Conservation (phyloP, 2,329 filamentous ascomycete species). For the Delphinella strobiligena region DNA sequence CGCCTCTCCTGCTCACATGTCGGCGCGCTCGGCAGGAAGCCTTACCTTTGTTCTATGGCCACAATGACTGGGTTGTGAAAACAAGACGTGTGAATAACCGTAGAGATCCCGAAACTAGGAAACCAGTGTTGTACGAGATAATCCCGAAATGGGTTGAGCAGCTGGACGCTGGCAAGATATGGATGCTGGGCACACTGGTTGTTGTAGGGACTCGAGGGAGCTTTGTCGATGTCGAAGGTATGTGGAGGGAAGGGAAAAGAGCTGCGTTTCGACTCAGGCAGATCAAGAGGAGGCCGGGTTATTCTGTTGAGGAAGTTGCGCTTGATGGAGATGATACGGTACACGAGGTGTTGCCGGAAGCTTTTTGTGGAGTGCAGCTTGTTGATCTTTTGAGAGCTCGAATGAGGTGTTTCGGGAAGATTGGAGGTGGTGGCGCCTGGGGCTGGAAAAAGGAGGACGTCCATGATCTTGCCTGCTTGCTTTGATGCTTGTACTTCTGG, state of each 20-base stretch:
- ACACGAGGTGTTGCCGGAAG: background rate
- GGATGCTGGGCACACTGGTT: background rate
- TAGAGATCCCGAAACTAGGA: background rate
- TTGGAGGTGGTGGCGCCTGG: too few species aligned
- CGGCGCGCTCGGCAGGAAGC: conserved; percentile 6
- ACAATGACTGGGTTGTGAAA: conserved; percentile 7
- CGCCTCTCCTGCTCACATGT: conserved; percentile 7
- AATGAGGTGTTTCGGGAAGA: conserved; percentile 1
- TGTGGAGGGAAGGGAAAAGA: conserved; percentile 5
- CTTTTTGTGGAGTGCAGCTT: conserved; percentile 6
- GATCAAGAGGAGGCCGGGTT: background rate
- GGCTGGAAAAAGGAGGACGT: too few species aligned
- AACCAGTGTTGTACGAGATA: background rate
- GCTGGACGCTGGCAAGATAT: conserved; percentile 1
- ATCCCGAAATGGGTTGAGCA: conserved; percentile 6
- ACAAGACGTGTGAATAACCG: conserved; percentile 2
- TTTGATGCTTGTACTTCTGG: too few species aligned
- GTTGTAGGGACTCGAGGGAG: conserved; percentile 5
- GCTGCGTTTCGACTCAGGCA: conserved; percentile 4
- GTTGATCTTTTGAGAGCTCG: conserved; percentile 3
- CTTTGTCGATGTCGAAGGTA: conserved; percentile 5
- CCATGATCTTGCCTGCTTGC: too few species aligned
- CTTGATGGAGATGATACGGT: conserved; percentile 1
- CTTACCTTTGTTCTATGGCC: conserved; percentile 6
- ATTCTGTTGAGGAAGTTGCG: conserved; percentile 1